Base-by-base conservation (phyloP, 78 protist species). In the Cyanophora paradoxa region DNA sequence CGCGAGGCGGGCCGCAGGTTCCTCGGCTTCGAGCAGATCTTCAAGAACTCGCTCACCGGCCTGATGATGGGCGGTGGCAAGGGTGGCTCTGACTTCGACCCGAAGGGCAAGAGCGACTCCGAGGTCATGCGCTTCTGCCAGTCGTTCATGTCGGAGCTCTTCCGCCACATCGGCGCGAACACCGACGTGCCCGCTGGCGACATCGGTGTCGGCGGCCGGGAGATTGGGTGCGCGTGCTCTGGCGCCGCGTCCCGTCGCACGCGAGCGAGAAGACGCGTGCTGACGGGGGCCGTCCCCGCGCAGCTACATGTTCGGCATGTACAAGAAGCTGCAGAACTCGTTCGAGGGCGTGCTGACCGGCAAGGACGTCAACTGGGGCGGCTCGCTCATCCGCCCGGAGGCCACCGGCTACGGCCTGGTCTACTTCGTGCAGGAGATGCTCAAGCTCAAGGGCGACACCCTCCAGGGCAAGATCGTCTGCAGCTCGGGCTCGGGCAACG, bases 171-270 rank as follows among this genome's bases (percentile, higher is more conserved):
- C 36, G 92, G 92, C 3, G 56, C 88, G 24, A 3, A 83, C 68
- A 37, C 64, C 40, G 92, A 88, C 46, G 86, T 88, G 31, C 92
- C 92, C 6, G 92, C 92, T 1, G 92, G 92, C 13, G 92, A 88
- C 81, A 88, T 88, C 50, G 87, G 87, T 36, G 92, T 88, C 17
- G 92, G 92, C 26, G 89, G 57, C 16, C 30, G 87, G 1, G 92
- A 88, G 71, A 78, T 88, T 19, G 92, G 90, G n/a, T n/a, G n/a
- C n/a, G n/a, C n/a, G n/a, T n/a, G n/a, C n/a, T n/a, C n/a, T n/a
- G n/a, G n/a, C n/a, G n/a, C n/a, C n/a, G n/a, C n/a, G n/a, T n/a
- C n/a, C n/a, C n/a, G n/a, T n/a, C n/a, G n/a, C n/a, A n/a, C n/a
- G n/a, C n/a, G n/a, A n/a, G n/a, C n/a, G n/a, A n/a, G n/a, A n/a